These are phyloP conservation scores for Kurtzmaniella quercitrusa DNA, from an alignment of 1,139 yeast genomes.

Conservation along the genomic window DNA sequence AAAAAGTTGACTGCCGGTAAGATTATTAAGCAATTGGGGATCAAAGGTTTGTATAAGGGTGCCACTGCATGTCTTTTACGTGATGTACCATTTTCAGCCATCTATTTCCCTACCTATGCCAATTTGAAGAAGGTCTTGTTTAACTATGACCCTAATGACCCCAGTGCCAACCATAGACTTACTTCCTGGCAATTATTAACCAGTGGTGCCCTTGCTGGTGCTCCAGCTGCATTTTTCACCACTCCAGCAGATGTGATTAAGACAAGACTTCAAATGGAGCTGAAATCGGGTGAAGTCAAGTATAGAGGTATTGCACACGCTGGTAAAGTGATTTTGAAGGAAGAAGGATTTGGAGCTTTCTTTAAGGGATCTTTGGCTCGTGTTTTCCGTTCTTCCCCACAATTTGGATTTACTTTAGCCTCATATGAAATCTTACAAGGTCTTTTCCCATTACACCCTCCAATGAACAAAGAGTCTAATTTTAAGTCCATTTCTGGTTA, in stretches of 20 bases:
- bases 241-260: constrained; percentile 97
- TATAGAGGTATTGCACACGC: constrained; percentile 80
- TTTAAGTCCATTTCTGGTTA: constrained; percentile 44
- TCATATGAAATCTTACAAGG: constrained; percentile 80
- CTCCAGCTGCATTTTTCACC: constrained; percentile 95
- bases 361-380: constrained; percentile 97
- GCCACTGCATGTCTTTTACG: constrained; percentile 87
- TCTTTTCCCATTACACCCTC: constrained; percentile 44
- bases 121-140: constrained; percentile 81
- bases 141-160: constrained; percentile 70
- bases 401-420: constrained; percentile 95
- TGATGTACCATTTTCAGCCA: constrained; percentile 96
- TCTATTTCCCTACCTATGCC: constrained; percentile 96
- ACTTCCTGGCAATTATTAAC: constrained; percentile 78
- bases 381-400: constrained; percentile 93
- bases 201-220: constrained; percentile 95
- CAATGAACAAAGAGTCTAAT: constrained; percentile 41
- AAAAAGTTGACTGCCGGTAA: constrained; percentile 58
- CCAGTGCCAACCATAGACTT: constrained; percentile 48
- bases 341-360: constrained; percentile 75
- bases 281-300: constrained; percentile 69
- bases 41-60: constrained; percentile 86
- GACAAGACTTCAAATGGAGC: constrained; percentile 88
- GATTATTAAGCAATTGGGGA: constrained; percentile 75
- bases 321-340: constrained; percentile 64